Conservation (phyloP, 2,329 filamentous ascomycete genomes). For the Alternaria triticimaculans region DNA sequence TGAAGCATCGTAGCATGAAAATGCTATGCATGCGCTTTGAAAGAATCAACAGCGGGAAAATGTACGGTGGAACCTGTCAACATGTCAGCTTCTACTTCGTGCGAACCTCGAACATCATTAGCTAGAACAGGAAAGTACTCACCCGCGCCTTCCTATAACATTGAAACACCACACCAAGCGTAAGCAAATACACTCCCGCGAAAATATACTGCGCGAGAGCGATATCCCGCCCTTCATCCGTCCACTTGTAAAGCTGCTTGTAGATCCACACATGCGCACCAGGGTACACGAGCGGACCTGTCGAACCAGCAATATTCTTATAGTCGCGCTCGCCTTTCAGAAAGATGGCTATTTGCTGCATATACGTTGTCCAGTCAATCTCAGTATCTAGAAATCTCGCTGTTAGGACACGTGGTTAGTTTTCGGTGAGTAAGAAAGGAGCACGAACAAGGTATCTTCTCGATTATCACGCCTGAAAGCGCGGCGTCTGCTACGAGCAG, state of each 20-base stretch:
- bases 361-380: constrained; percentile 97
- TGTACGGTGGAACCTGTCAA: constrained; percentile 77
- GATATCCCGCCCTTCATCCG: constrained; percentile 77
- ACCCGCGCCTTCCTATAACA: constrained; percentile 81
- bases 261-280: constrained; percentile 94
- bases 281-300: constrained; percentile 93
- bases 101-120: too few relatives aligned
- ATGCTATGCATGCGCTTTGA: constrained; percentile 95
- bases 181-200: constrained; percentile 76
- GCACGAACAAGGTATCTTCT: constrained; percentile 81
- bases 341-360: constrained; percentile 87
- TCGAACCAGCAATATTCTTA: constrained; percentile 81
- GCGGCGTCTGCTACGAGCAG: constrained; percentile 74
- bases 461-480: constrained; percentile 76
- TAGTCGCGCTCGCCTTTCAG: constrained; percentile 89
- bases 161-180: constrained; percentile 76
- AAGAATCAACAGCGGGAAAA: constrained; percentile 83
- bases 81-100: not conserved
- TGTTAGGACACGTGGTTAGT: constrained; percentile 28
- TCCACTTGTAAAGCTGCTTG: constrained; percentile 77
- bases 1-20: constrained; percentile 91
- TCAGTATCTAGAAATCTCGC: constrained; percentile 74
- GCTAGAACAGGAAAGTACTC: constrained; percentile 21
- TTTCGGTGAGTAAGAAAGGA: not conserved
- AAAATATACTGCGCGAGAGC: constrained; percentile 84